Conservation (phyloP, 352 stramenopile species). For the Bremia lactucae region DNA sequence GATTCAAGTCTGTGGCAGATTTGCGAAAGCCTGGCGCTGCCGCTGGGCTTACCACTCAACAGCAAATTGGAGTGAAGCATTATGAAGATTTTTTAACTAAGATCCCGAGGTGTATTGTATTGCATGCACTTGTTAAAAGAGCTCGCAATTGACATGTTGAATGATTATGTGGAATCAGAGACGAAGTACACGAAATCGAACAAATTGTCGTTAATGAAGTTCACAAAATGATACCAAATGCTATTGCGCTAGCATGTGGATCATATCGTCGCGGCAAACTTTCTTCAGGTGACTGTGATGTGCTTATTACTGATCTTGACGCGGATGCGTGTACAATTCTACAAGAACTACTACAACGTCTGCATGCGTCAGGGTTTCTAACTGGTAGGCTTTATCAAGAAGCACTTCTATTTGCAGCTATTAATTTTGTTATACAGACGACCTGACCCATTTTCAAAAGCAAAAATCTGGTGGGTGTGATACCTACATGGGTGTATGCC, state of each 20-base stretch:
- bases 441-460: constrained; percentile 53
- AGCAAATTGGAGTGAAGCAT: constrained; percentile 72
- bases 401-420: neutral
- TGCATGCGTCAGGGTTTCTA: constrained; percentile 57
- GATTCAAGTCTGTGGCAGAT: constrained; percentile 53
- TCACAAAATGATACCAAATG: constrained; percentile 48
- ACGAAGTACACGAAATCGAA: constrained; percentile 67
- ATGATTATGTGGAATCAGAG: constrained; percentile 24
- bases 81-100: constrained; percentile 74
- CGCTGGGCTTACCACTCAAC: constrained; percentile 38
- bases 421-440: constrained; percentile 26
- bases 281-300: constrained; percentile 62
- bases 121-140: too few relatives aligned
- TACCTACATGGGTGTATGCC: constrained; percentile 85
- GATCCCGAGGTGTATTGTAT: constrained; percentile 36
- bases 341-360: constrained; percentile 46
- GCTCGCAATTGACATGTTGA: too few relatives aligned
- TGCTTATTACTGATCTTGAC: constrained; percentile 70
- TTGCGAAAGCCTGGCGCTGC: constrained; percentile 31
- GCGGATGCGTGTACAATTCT: constrained; percentile 57
- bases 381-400: constrained; percentile 22
- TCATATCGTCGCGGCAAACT: constrained; percentile 72
- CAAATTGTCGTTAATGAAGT: constrained; percentile 62
- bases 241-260: constrained; percentile 52
- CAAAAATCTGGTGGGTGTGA: constrained; percentile 47